Conservation (phyloP, 768 basidiomycete genomes). For the Panaeolus cyanescens region DNA sequence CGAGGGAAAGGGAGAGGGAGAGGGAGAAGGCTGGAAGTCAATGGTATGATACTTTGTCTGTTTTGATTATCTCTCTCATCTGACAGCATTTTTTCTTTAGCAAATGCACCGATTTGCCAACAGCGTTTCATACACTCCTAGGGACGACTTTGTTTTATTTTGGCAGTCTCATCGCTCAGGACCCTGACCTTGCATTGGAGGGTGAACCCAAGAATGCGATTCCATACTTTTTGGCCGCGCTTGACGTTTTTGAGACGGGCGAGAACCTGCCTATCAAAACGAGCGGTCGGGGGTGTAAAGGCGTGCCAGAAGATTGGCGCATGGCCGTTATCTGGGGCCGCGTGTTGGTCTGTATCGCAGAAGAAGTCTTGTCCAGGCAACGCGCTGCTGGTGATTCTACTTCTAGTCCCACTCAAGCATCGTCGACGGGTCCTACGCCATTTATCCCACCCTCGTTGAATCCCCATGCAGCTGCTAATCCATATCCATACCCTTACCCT, state of each 20-base stretch:
- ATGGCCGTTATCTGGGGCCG: slow-evolving; percentile 71
- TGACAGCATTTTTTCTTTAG: slow-evolving; percentile 20
- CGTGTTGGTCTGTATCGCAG: slow-evolving; percentile 60
- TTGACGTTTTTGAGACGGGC: slow-evolving; percentile 72
- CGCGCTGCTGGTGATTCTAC: slow-evolving; percentile 16
- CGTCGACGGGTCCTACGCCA: neutral
- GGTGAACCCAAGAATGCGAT: slow-evolving; percentile 55
- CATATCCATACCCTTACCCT: neutral
- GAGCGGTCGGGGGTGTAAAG: slow-evolving; percentile 25
- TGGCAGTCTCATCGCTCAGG: slow-evolving; percentile 59
- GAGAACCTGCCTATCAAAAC: slow-evolving; percentile 57
- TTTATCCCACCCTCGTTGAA: slow-evolving; percentile 2
- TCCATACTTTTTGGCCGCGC: slow-evolving; percentile 67
- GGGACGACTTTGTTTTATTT: slow-evolving; percentile 67
- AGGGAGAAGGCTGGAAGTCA: neutral
- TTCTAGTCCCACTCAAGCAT: slow-evolving; percentile 5
- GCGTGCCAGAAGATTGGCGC: slow-evolving; percentile 59
- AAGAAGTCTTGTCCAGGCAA: slow-evolving; percentile 43
- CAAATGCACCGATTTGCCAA: slow-evolving; percentile 52
- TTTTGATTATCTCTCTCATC: slow-evolving; percentile 3
- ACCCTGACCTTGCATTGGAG: slow-evolving; percentile 47
- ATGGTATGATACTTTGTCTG: slow-evolving; percentile 11
- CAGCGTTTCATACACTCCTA: slow-evolving; percentile 66
- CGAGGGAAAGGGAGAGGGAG: neutral
- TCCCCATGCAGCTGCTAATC: neutral